A percentile compares a stretch with the other conserved stretches of the same genome.
Evolutionary conservation across 2,329 filamentous ascomycete species (phyloP).

Genomic region (Sarocladiaceae sp.): DNA sequence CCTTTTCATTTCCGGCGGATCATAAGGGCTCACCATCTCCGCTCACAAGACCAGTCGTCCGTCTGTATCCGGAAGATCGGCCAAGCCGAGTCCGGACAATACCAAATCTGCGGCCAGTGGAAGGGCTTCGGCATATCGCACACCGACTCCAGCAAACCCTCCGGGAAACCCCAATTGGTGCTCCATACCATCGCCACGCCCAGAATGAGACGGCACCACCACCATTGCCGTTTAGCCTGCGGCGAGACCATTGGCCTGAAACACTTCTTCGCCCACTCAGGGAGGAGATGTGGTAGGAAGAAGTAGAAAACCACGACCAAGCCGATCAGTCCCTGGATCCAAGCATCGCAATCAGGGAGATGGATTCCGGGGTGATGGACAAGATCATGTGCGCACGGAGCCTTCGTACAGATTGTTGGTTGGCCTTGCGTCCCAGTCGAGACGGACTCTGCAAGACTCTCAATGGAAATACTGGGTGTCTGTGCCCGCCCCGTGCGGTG

Average conservation of each 20-base stretch:
- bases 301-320: slow-evolving; percentile 1
- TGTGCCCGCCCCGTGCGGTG: no score
- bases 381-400: no score
- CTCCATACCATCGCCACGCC: not conserved
- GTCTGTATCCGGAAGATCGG: not conserved
- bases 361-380: no score
- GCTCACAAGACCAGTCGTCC: not conserved
- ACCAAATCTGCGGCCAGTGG: slow-evolving; percentile 2
- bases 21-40: slow-evolving; percentile 6
- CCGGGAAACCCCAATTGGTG: not conserved
- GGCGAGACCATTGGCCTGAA: not conserved
- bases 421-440: no score
- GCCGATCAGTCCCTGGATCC: not conserved
- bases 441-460: no score
- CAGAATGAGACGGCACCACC: not conserved
- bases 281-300: no score
- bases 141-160: not conserved
- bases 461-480: no score
- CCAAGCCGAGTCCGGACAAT: not conserved
- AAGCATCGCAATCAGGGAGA: not conserved
- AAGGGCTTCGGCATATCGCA: not conserved
- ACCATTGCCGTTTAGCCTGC: not conserved
- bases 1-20: no score
- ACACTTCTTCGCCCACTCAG: no score
- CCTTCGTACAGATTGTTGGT: no score